A percentile compares a stretch with the other conserved stretches of the same genome.
Evolutionary conservation across 2,329 filamentous ascomycete genomes (phyloP).

Genomic region (Sporothrix brunneoviolacea): DNA sequence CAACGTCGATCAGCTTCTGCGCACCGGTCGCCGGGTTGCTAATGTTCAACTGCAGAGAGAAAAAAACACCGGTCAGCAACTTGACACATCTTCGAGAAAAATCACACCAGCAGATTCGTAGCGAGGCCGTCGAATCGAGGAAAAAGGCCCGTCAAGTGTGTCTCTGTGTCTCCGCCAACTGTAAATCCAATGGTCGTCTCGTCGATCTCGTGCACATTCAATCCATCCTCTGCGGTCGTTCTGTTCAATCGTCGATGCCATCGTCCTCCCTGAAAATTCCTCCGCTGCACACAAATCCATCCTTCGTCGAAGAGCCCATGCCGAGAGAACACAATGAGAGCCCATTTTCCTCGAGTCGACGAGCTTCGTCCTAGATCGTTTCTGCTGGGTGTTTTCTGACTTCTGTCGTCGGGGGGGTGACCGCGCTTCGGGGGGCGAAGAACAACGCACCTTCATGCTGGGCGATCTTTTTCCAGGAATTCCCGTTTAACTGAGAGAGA

Average conservation of each 20-base stretch:
- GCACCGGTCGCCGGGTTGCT: slow-evolving; percentile 97
- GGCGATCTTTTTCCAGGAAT: slow-evolving; percentile 8
- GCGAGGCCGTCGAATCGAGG: neutral
- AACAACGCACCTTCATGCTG: slow-evolving; percentile 20
- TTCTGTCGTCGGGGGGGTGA: neutral
- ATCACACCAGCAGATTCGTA: too few species aligned
- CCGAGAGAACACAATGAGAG: too few species aligned
- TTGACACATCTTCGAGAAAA: neutral
- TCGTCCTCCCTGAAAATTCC: too few species aligned
- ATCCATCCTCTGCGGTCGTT: too few species aligned
- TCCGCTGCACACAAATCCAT: too few species aligned
- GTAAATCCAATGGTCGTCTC: neutral
- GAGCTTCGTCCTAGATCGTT: neutral
- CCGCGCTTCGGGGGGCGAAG: neutral
- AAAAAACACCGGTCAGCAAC: slow-evolving; percentile 27
- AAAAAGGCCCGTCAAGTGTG: neutral
- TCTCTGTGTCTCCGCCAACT: neutral
- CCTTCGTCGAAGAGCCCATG: too few species aligned
- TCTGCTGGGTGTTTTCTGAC: neutral
- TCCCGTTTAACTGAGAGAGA: slow-evolving; percentile 9
- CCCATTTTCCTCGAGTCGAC: neutral
- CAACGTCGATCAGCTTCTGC: slow-evolving; percentile 98
- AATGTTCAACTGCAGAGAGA: slow-evolving; percentile 49
- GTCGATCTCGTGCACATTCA: too few species aligned
- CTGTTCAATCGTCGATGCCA: too few species aligned